These are phyloP conservation scores for Leccinum barrowsii DNA, from an alignment of 768 basidiomycete species.

Conservation along the genomic window DNA sequence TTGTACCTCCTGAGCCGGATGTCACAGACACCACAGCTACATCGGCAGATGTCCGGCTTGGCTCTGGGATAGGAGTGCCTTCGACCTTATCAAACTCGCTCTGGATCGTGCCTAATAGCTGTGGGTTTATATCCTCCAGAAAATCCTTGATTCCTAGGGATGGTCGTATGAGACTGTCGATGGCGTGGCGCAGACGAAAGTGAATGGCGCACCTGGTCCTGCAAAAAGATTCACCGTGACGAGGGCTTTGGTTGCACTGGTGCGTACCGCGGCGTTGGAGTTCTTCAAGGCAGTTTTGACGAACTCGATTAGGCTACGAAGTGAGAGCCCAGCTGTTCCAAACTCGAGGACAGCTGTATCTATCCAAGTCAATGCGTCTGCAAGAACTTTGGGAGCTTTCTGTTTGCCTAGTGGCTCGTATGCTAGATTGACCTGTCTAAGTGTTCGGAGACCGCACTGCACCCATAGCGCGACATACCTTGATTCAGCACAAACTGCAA, in stretches of 20 bases:
- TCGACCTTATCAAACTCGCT: constrained; percentile 93
- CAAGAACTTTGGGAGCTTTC: constrained; percentile 95
- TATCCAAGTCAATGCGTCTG: constrained; percentile 87
- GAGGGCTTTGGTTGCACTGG: constrained; percentile 88
- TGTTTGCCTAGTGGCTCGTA: constrained; percentile 93
- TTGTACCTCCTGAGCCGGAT: constrained; percentile 39
- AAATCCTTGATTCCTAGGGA: constrained; percentile 83
- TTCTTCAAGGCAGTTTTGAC: constrained; percentile 84
- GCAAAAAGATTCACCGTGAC: constrained; percentile 92
- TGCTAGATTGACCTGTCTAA: constrained; percentile 42
- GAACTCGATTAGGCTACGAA: constrained; percentile 86
- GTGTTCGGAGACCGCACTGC: constrained; percentile 9
- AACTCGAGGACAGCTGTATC: constrained; percentile 85
- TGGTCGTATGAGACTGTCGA: not conserved
- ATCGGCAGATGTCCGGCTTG: constrained; percentile 75
- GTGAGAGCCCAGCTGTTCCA: constrained; percentile 81
- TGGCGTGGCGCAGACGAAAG: not conserved
- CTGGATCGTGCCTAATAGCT: constrained; percentile 85
- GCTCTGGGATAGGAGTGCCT: constrained; percentile 70
- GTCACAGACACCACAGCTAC: constrained; percentile 49
- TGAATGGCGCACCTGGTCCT: constrained; percentile 62
- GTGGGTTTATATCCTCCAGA: constrained; percentile 91
- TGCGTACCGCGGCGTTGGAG: constrained; percentile 90
- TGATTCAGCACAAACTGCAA: constrained; percentile 91
- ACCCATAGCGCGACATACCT: constrained; percentile 47